phyloP scores from a whole-genome alignment of 257 asterid genomes.

The Nicotiana knightiana region DNA sequence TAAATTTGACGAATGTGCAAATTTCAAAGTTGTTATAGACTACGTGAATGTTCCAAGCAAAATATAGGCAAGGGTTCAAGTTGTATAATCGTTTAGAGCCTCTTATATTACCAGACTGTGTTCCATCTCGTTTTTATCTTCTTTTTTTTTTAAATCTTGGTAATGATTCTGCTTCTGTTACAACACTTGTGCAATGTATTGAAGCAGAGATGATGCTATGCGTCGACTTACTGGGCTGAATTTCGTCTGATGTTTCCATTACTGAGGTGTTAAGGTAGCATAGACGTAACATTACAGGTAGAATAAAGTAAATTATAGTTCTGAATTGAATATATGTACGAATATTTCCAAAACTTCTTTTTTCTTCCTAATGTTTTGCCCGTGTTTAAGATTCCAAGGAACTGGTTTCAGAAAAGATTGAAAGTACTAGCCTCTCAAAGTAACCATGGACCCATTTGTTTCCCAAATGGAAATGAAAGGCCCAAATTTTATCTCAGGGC shows the following conservation, averaged over 20 bases:
- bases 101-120: conserved; percentile 3
- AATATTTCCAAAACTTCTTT: too few species aligned
- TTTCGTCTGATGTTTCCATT: neutral
- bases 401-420: neutral
- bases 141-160: neutral
- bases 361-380: too few species aligned
- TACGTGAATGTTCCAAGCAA: conserved; percentile 24
- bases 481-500: neutral
- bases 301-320: neutral
- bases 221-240: neutral
- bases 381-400: neutral
- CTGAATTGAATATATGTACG: neutral
- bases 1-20: conserved; percentile 3
- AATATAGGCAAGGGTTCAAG: conserved; percentile 18
- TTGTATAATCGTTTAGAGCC: conserved; percentile 22
- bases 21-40: conserved; percentile 20
- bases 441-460: neutral
- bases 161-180: neutral
- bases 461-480: neutral
- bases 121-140: neutral
- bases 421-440: neutral
- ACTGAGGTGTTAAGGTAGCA: neutral
- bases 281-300: neutral
- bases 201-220: neutral
- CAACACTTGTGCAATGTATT: neutral